phyloP scores from a whole-genome alignment of 805 yeast species.

The Pichia heedii region DNA sequence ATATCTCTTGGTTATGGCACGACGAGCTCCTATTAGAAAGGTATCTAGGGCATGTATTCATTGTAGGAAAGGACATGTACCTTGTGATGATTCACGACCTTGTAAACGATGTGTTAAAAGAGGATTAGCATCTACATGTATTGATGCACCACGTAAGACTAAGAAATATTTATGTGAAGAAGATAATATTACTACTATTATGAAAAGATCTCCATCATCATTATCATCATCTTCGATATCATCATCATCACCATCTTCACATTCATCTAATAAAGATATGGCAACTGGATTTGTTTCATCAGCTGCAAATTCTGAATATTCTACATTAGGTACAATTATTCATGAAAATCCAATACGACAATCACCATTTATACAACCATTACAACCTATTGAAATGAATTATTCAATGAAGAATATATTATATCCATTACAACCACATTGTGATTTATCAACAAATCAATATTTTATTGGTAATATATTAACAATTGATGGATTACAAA shows the following conservation, averaged over 20 bases:
- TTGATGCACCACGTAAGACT: slow-evolving; percentile 82
- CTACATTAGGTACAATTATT: slow-evolving; percentile 57
- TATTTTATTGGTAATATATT: slow-evolving; percentile 49
- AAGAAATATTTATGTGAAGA: slow-evolving; percentile 56
- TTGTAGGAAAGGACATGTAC: slow-evolving; percentile 85
- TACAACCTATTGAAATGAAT: slow-evolving; percentile 7
- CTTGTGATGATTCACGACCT: slow-evolving; percentile 62
- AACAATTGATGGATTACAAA: slow-evolving; percentile 28
- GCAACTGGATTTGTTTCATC: slow-evolving; percentile 34
- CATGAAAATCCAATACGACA: slow-evolving; percentile 18
- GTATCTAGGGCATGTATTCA: slow-evolving; percentile 84
- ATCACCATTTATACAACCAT: slow-evolving; percentile 2
- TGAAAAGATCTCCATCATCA: slow-evolving; percentile 28
- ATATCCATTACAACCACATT: slow-evolving; percentile 28
- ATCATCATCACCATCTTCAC: not conserved
- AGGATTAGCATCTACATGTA: slow-evolving; percentile 62
- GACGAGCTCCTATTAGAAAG: slow-evolving; percentile 41
- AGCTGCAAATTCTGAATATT: slow-evolving; percentile 68
- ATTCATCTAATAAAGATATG: slow-evolving; percentile 1
- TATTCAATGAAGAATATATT: not conserved
- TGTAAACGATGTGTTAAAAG: slow-evolving; percentile 70
- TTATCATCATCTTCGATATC: too few relatives aligned
- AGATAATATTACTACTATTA: too few relatives aligned
- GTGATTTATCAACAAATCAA: slow-evolving; percentile 56
- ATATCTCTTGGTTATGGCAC: not conserved